These are phyloP conservation scores for Gastrolobium villosum DNA, from an alignment of 306 rosid genomes.

Conservation along the genomic window DNA sequence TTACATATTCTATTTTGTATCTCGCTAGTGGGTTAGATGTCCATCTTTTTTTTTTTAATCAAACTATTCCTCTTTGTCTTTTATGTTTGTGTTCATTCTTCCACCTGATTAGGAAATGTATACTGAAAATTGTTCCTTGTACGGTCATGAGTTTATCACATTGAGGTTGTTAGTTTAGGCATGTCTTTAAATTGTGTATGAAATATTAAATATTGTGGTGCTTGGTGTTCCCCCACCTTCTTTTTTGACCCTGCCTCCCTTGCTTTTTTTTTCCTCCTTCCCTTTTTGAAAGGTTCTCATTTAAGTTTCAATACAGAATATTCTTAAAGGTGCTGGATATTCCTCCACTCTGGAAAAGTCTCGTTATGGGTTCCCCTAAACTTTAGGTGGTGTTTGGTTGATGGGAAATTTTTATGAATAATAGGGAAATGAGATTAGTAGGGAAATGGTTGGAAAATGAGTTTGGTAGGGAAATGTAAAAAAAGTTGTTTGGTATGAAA, in stretches of 20 bases:
- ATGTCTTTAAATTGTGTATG: conserved; percentile 12
- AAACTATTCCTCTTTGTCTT: conserved; percentile 39
- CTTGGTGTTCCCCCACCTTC: neutral
- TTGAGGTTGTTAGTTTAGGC: conserved; percentile 36
- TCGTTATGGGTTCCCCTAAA: neutral
- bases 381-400: too few species aligned
- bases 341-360: neutral
- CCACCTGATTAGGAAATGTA: conserved; percentile 32
- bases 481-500: too few species aligned
- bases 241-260: neutral
- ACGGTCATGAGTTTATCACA: conserved; percentile 28
- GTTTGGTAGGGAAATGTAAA: too few species aligned
- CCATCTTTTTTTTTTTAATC: conserved; percentile 25
- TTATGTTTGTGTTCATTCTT: conserved; percentile 33
- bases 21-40: conserved; percentile 47
- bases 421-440: too few species aligned
- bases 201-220: neutral
- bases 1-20: conserved; percentile 54
- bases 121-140: conserved; percentile 30
- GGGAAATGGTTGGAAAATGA: too few species aligned
- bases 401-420: too few species aligned
- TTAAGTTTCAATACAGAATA: conserved; percentile 28
- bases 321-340: conserved; percentile 6
- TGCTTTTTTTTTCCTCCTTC: neutral
- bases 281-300: neutral